phyloP scores from a whole-genome alignment of 176 grass and related monocot species.

The Olyra latifolia region DNA sequence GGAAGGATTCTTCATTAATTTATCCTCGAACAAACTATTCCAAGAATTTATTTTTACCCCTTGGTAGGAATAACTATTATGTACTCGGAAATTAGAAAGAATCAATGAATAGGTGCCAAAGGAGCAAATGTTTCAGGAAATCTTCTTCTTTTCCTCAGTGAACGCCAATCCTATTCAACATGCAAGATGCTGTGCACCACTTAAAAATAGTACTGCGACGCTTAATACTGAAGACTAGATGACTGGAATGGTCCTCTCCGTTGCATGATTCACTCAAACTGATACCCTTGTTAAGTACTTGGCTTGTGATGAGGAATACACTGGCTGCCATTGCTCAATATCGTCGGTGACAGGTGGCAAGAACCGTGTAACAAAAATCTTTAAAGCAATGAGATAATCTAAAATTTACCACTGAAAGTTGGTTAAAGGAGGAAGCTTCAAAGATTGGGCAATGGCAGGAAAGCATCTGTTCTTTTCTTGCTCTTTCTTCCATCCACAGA shows the following conservation, averaged over 20 bases:
- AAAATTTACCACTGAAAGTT: slow-evolving; percentile 8
- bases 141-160: slow-evolving; percentile 10
- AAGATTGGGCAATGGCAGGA: slow-evolving; percentile 17
- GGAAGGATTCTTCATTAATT: not conserved
- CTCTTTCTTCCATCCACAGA: slow-evolving; percentile 39
- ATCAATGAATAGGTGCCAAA: no score
- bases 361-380: not conserved
- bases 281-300: no score
- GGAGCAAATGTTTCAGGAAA: not conserved
- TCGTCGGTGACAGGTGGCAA: not conserved
- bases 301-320: not conserved
- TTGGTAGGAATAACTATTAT: not conserved
- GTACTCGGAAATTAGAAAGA: not conserved
- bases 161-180: not conserved
- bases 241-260: not conserved
- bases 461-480: slow-evolving; percentile 61
- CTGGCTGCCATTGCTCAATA: not conserved
- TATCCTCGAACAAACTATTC: not conserved
- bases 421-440: slow-evolving; percentile 16
- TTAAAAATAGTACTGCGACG: not conserved
- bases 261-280: not conserved
- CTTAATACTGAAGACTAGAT: not conserved
- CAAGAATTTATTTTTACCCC: not conserved
- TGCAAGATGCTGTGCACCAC: not conserved
- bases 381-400: not conserved